phyloP scores from a whole-genome alignment of 495 filamentous ascomycete genomes.

The Penicillium argentinense region DNA sequence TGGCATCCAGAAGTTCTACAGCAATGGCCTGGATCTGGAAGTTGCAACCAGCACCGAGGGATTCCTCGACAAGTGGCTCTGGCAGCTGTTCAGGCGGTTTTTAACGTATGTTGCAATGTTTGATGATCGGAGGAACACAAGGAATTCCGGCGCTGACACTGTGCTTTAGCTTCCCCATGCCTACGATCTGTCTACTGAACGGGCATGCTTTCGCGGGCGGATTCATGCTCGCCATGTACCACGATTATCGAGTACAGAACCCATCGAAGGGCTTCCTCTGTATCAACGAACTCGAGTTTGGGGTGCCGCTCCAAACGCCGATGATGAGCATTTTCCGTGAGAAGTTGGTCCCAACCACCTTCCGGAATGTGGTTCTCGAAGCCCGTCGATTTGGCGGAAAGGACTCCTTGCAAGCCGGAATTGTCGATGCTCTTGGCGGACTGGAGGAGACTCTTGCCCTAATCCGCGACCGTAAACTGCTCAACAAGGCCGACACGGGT shows the following conservation, averaged over 20 bases:
- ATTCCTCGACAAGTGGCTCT: conserved; percentile 58
- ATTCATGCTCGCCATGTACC: conserved; percentile 79
- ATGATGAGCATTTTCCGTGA: conserved; percentile 74
- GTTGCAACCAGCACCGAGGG: conserved; percentile 47
- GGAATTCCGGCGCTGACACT: no score
- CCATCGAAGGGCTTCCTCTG: conserved; percentile 66
- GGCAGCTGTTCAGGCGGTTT: conserved; percentile 57
- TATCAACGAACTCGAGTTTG: conserved; percentile 77
- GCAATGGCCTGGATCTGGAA: conserved; percentile 72
- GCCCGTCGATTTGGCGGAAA: conserved; percentile 61
- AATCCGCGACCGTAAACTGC: conserved; percentile 54
- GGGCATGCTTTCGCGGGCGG: conserved; percentile 83
- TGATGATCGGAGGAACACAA: no score
- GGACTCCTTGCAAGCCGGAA: conserved; percentile 59
- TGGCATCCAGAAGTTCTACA: conserved; percentile 75
- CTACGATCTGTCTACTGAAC: conserved; percentile 73
- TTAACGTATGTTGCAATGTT: conserved; percentile 58
- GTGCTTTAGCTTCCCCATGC: conserved; percentile 67
- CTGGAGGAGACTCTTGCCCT: conserved; percentile 58
- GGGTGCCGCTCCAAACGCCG: conserved; percentile 65
- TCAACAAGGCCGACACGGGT: conserved; percentile 57
- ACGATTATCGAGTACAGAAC: conserved; percentile 79
- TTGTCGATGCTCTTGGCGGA: conserved; percentile 68
- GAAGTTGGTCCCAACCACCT: conserved; percentile 56
- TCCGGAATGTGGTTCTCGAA: conserved; percentile 67